phyloP scores from a whole-genome alignment of 2,329 filamentous ascomycete genomes.

The Cladorrhinum sp. region DNA sequence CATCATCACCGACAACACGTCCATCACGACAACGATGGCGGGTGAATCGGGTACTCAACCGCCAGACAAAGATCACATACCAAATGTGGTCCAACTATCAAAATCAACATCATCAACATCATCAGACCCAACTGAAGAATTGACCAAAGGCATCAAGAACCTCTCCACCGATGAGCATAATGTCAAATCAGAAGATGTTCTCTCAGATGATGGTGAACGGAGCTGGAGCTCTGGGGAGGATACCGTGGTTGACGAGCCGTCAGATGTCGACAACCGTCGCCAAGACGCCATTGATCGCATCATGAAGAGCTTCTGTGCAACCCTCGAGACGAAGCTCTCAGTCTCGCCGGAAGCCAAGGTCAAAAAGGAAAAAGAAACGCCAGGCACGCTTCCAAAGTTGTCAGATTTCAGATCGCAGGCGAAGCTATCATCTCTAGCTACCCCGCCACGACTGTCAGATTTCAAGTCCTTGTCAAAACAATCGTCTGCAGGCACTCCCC shows the following conservation, averaged over 20 bases:
- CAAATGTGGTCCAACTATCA: not conserved
- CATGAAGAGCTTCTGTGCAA: conserved; percentile 23
- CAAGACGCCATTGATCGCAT: conserved; percentile 22
- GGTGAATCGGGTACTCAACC: not conserved
- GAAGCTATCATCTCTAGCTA: not conserved
- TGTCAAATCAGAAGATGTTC: not conserved
- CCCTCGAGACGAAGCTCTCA: conserved; percentile 21
- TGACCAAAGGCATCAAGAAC: conserved; percentile 1
- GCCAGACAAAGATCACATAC: not conserved
- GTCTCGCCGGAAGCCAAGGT: not conserved
- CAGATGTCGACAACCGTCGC: not conserved
- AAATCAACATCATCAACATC: not conserved
- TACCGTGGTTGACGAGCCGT: not conserved
- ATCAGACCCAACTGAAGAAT: not conserved
- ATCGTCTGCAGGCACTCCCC: not conserved
- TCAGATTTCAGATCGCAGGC: not conserved
- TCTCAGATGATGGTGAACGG: not conserved
- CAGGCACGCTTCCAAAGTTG: not conserved
- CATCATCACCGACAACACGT: not conserved
- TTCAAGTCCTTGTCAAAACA: not conserved
- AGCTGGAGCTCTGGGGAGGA: conserved; percentile 13
- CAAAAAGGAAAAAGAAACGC: not conserved
- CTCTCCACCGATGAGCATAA: not conserved
- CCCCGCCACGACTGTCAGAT: not conserved
- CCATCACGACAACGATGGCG: not conserved